These are phyloP conservation scores for Tripterygium wilfordii DNA, from an alignment of 177 flowering plant species.

Conservation along the genomic window DNA sequence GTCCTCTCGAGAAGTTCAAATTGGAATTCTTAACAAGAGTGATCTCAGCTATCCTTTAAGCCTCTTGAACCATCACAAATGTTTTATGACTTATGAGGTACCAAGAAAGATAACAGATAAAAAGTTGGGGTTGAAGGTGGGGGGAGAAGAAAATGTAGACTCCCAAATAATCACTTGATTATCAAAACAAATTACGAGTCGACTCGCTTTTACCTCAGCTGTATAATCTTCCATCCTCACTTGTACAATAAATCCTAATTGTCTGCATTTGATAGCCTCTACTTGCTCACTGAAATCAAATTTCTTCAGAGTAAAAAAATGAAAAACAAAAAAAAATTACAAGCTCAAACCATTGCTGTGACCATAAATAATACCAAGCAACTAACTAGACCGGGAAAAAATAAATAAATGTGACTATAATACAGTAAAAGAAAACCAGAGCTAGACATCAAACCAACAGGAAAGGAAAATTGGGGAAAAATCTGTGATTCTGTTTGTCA, in stretches of 20 bases:
- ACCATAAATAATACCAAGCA: slow-evolving; percentile 44
- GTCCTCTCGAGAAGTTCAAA: too few relatives aligned
- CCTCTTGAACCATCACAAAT: too few relatives aligned
- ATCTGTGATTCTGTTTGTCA: too few relatives aligned
- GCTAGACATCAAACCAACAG: too few relatives aligned
- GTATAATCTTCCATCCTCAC: slow-evolving; percentile 45
- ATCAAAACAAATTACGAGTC: slow-evolving; percentile 19
- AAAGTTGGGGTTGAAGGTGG: too few relatives aligned
- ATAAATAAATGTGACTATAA: too few relatives aligned
- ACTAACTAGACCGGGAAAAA: slow-evolving; percentile 21
- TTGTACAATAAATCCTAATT: slow-evolving; percentile 38
- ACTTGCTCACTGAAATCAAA: slow-evolving; percentile 28
- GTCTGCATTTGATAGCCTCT: slow-evolving; percentile 27
- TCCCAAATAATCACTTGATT: not conserved
- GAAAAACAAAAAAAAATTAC: slow-evolving; percentile 34
- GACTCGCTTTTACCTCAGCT: slow-evolving; percentile 43
- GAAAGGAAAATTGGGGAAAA: slow-evolving; percentile 11
- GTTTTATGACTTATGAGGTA: too few relatives aligned
- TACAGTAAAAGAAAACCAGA: too few relatives aligned
- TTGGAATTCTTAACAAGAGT: too few relatives aligned
- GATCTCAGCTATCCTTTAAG: too few relatives aligned
- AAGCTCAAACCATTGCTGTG: slow-evolving; percentile 70
- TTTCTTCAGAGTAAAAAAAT: slow-evolving; percentile 13
- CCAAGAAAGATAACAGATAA: too few relatives aligned
- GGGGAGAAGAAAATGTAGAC: not conserved